Evolutionary conservation across 2,329 filamentous ascomycete species (phyloP).

Genomic region (Metarhizium album): DNA sequence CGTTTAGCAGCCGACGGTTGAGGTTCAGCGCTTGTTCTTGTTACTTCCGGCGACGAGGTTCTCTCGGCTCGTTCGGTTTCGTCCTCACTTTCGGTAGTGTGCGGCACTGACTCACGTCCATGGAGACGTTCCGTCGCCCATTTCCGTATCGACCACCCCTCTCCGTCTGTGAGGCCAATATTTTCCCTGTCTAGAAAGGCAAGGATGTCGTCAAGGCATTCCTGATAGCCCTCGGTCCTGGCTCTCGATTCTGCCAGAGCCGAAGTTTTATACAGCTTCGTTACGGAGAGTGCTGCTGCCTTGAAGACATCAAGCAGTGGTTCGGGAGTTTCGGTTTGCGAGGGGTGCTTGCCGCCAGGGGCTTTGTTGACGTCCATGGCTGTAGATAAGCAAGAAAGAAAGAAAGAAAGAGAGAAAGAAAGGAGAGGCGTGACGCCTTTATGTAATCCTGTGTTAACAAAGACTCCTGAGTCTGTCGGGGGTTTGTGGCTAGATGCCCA

Average conservation of each 20-base stretch:
- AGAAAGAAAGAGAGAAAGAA: background rate
- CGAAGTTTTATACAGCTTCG: constrained; percentile 91
- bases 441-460: background rate
- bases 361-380: constrained; percentile 10
- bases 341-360: constrained; percentile 17
- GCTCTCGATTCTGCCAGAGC: constrained; percentile 66
- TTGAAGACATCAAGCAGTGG: constrained; percentile 83
- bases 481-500: background rate
- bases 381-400: background rate
- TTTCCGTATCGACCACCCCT: constrained; percentile 52
- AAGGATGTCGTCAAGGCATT: constrained; percentile 85
- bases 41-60: constrained; percentile 46
- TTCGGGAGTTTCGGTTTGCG: constrained; percentile 36
- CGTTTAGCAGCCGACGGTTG: constrained; percentile 18
- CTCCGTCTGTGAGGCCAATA: constrained; percentile 67
- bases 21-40: constrained; percentile 34
- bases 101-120: constrained; percentile 43
- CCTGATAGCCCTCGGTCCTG: constrained; percentile 77
- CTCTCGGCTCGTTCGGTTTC: constrained; percentile 54
- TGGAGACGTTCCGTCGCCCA: constrained; percentile 63
- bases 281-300: constrained; percentile 83
- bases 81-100: constrained; percentile 56
- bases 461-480: background rate
- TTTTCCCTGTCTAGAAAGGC: constrained; percentile 73
- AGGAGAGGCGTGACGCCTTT: background rate